phyloP scores from a whole-genome alignment of 306 rosid species.

The Luffa aegyptiaca region DNA sequence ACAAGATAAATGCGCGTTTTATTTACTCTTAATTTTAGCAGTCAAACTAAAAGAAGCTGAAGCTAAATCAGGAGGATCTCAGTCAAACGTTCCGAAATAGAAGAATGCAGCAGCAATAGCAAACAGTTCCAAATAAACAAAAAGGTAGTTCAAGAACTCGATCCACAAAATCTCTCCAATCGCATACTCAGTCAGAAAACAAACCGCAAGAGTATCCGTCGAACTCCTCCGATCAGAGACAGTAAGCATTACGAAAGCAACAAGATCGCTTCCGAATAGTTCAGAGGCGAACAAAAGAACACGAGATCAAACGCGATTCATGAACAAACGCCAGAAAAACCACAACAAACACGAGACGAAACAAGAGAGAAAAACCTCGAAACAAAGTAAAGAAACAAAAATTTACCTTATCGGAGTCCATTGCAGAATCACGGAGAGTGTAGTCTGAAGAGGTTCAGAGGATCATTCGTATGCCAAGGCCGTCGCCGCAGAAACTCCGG shows the following conservation, averaged over 20 bases:
- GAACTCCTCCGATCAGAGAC: constrained; percentile 18
- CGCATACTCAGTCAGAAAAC: not conserved
- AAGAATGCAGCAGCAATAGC: not conserved
- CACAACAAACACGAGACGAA: not conserved
- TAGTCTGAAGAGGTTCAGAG: constrained; percentile 16
- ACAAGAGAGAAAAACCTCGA: not conserved
- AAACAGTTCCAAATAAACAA: not conserved
- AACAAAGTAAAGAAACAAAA: constrained; percentile 9
- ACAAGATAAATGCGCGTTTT: not conserved
- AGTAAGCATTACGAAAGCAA: constrained; percentile 11
- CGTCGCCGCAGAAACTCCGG: constrained; percentile 26
- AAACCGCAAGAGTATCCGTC: constrained; percentile 21
- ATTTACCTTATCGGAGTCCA: constrained; percentile 58
- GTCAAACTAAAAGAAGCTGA: not conserved
- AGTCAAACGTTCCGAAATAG: not conserved
- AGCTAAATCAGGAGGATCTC: constrained; percentile 2
- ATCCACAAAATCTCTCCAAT: constrained; percentile 15
- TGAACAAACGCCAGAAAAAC: constrained; percentile 9
- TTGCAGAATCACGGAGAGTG: constrained; percentile 39
- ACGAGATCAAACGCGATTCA: constrained; percentile 45
- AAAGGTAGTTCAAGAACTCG: not conserved
- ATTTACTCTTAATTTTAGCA: not conserved
- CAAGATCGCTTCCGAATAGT: constrained; percentile 37
- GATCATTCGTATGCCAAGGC: constrained; percentile 25
- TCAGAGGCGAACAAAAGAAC: constrained; percentile 19